A percentile compares a stretch with the other conserved stretches of the same genome.
Evolutionary conservation across 2,329 filamentous ascomycete species (phyloP).

Genomic region (Tetracladium maxilliforme): DNA sequence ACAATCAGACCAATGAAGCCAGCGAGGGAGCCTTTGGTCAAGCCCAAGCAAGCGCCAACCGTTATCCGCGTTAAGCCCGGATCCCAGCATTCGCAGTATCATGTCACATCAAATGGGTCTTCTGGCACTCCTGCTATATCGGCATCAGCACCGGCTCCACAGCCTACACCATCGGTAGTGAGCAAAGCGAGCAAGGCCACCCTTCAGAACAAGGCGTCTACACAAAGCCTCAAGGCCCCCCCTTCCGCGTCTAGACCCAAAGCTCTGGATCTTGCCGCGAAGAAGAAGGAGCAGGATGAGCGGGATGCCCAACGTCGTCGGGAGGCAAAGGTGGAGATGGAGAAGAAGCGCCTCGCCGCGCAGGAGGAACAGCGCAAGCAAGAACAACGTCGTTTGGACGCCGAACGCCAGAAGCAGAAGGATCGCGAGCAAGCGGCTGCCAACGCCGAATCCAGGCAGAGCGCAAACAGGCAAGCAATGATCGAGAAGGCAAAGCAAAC

Average conservation of each 20-base stretch:
- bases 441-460: constrained; percentile 9
- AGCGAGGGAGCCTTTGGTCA: constrained; percentile 39
- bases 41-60: constrained; percentile 53
- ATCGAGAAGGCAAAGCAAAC: constrained; percentile 53
- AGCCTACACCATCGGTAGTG: constrained; percentile 28
- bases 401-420: constrained; percentile 44
- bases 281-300: constrained; percentile 77
- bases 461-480: constrained; percentile 19
- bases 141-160: constrained; percentile 28
- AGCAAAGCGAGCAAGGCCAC: constrained; percentile 56
- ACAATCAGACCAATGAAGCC: constrained; percentile 42
- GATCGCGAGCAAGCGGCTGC: constrained; percentile 38
- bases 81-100: constrained; percentile 44
- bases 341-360: constrained; percentile 55
- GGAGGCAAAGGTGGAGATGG: constrained; percentile 68
- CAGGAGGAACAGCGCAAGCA: constrained; percentile 54
- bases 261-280: constrained; percentile 60
- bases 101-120: no score
- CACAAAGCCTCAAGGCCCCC: constrained; percentile 10
- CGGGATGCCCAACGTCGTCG: constrained; percentile 64
- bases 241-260: constrained; percentile 25
- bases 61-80: constrained; percentile 58
- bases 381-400: constrained; percentile 41
- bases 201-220: constrained; percentile 39
- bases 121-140: no score